Evolutionary conservation across 805 yeast species (phyloP).

Genomic region (Candida manassasensis): DNA sequence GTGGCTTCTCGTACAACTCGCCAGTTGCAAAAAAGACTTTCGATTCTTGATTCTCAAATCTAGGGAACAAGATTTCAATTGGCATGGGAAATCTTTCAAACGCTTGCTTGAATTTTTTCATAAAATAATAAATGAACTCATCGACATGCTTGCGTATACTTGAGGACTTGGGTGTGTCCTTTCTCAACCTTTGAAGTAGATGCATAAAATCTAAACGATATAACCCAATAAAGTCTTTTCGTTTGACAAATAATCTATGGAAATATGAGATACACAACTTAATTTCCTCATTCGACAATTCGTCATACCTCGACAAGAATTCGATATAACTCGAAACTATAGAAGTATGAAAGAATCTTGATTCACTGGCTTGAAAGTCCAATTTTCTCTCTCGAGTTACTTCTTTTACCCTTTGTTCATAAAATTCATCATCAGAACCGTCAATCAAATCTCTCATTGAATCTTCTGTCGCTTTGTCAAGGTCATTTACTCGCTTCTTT

Average conservation of each 20-base stretch:
- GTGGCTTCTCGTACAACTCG: slow-evolving; percentile 32
- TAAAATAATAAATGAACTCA: slow-evolving; percentile 59
- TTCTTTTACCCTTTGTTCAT: slow-evolving; percentile 27
- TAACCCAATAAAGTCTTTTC: slow-evolving; percentile 52
- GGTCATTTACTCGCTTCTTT: slow-evolving; percentile 18
- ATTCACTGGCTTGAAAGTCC: slow-evolving; percentile 36
- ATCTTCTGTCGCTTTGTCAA: slow-evolving; percentile 23
- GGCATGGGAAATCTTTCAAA: slow-evolving; percentile 47
- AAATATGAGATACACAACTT: slow-evolving; percentile 64
- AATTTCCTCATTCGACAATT: slow-evolving; percentile 55
- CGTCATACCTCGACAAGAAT: slow-evolving; percentile 56
- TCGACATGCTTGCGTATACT: slow-evolving; percentile 55
- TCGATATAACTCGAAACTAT: slow-evolving; percentile 64
- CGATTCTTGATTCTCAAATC: slow-evolving; percentile 43
- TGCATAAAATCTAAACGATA: slow-evolving; percentile 73
- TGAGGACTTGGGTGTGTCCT: slow-evolving; percentile 43
- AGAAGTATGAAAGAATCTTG: slow-evolving; percentile 50
- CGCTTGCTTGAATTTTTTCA: slow-evolving; percentile 52
- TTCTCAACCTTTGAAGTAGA: slow-evolving; percentile 44
- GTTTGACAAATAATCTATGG: slow-evolving; percentile 59
- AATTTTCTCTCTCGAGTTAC: slow-evolving; percentile 44
- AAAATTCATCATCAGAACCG: slow-evolving; percentile 31
- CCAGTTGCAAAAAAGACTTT: slow-evolving; percentile 59
- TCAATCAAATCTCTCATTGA: slow-evolving; percentile 24
- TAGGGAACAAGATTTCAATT: slow-evolving; percentile 66